Evolutionary conservation across 208 protist species (phyloP), one percentile per base, ranked within the genome.

Genomic region (Lotmaria passim): DNA sequence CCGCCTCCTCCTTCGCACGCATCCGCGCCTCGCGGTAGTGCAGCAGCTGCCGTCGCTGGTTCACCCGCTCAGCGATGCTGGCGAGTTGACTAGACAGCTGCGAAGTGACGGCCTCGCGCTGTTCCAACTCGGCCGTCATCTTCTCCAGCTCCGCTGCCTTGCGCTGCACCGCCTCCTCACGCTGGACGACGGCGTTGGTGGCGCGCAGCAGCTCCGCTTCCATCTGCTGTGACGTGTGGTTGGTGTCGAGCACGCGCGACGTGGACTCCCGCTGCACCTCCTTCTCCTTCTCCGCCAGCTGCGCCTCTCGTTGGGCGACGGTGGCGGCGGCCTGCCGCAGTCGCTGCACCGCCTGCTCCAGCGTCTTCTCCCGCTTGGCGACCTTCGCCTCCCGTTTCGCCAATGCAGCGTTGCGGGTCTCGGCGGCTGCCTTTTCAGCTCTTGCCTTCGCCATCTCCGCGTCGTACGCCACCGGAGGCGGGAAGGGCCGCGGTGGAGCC

Each of bases 61-160:
- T 79, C 31, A 92, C 68, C 47, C 70, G 72, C 36, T 86, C 79
- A n/a, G 87, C 87, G 31, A 90, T 87, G 10, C 64, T 64, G n/a
- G 79, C 79, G 7, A 90, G 75, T 43, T 85, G 78, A 46, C 80
- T 81, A 21, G 82, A 78, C 24, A 86, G 70, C 12, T 52, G 39
- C 17, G 74, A 82, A 3, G 78, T 39, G 12, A 69, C 55, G 43
- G 59, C 34, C 63, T 93, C 87, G 19, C 87, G 79, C 23, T 69
- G 57, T 33, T 83, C 79, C 39, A 87, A 23, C 39, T 62, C 44
- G 3, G 47, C 46, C 21, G 70, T 53, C 62, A 75, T 64, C 31
- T 44, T 38, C 28, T 82, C 53, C 31, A 93, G 38, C 17, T 79
- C 77, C 23, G 24, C 51, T 19, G 69, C 65, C 39, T 70, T 52